A percentile compares a stretch with the other conserved stretches of the same genome.
Evolutionary conservation across 1,139 yeast genomes (phyloP).

Genomic region (Blastobotrys indianensis): DNA sequence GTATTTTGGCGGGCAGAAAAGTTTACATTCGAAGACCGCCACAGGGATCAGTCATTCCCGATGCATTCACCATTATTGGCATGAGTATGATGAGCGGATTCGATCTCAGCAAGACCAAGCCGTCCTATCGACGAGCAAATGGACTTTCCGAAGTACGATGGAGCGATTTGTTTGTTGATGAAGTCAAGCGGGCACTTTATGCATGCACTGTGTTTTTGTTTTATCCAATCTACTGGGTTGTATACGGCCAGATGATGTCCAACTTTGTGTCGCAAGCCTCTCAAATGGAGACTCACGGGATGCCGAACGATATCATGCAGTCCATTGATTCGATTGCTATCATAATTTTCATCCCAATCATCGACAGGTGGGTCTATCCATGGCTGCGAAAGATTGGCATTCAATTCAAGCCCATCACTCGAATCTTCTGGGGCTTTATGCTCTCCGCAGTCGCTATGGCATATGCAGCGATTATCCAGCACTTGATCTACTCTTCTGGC

Average conservation of each 20-base stretch:
- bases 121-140: constrained; percentile 37
- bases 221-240: constrained; percentile 62
- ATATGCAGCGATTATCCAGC: constrained; percentile 79
- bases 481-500: constrained; percentile 61
- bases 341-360: constrained; percentile 55
- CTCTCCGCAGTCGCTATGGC: constrained; percentile 66
- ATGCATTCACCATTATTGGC: constrained; percentile 46
- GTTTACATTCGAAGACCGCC: constrained; percentile 56
- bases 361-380: constrained; percentile 50
- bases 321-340: constrained; percentile 56
- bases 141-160: constrained; percentile 46
- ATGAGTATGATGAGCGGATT: constrained; percentile 46
- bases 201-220: constrained; percentile 60
- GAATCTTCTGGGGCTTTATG: constrained; percentile 70
- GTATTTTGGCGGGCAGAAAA: constrained; percentile 51
- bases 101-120: constrained; percentile 50
- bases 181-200: constrained; percentile 49
- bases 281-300: constrained; percentile 54
- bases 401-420: constrained; percentile 49
- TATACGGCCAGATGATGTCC: constrained; percentile 60
- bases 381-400: constrained; percentile 44
- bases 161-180: constrained; percentile 57
- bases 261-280: constrained; percentile 62
- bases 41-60: constrained; percentile 54
- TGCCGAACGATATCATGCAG: constrained; percentile 62